Evolutionary conservation across 192 early-diverging fungal species (phyloP).

Genomic region (Hyaloraphidium curvatum): DNA sequence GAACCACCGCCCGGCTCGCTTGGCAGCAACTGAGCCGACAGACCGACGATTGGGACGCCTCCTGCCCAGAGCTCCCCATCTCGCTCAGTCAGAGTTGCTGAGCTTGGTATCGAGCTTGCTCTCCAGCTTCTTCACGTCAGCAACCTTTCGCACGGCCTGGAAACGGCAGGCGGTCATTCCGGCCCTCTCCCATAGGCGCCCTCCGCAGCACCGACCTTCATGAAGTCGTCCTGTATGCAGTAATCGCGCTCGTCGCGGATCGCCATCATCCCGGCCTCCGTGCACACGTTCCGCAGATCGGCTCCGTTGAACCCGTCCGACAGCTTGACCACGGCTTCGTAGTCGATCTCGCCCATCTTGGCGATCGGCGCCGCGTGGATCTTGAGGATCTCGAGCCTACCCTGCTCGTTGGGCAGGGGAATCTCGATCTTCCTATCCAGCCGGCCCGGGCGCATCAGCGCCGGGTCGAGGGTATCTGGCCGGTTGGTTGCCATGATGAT

Average conservation of each 20-base stretch:
- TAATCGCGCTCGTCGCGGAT: slow-evolving; percentile 98
- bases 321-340: slow-evolving; percentile 94
- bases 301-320: slow-evolving; percentile 98
- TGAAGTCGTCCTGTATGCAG: slow-evolving; percentile 95
- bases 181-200: too few species aligned
- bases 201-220: too few species aligned
- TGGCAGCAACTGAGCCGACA: too few species aligned
- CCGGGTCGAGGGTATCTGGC: slow-evolving; percentile 95
- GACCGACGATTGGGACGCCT: too few species aligned
- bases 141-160: slow-evolving; percentile 97
- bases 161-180: too few species aligned
- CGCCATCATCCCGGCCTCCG: slow-evolving; percentile 99
- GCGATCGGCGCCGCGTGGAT: slow-evolving; percentile 86
- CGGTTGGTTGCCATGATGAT: slow-evolving; percentile 99
- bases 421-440: slow-evolving; percentile 99
- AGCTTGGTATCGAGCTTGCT: slow-evolving; percentile 76
- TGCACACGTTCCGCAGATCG: slow-evolving; percentile 97
- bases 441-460: slow-evolving; percentile 87
- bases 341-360: slow-evolving; percentile 95
- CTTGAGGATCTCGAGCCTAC: slow-evolving; percentile 89
- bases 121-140: slow-evolving; percentile 88
- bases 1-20: too few species aligned
- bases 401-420: slow-evolving; percentile 95
- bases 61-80: too few species aligned
- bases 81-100: too few species aligned